Evolutionary conservation across 345 rosid genomes (phyloP).

Genomic region (Citrus sp.): DNA sequence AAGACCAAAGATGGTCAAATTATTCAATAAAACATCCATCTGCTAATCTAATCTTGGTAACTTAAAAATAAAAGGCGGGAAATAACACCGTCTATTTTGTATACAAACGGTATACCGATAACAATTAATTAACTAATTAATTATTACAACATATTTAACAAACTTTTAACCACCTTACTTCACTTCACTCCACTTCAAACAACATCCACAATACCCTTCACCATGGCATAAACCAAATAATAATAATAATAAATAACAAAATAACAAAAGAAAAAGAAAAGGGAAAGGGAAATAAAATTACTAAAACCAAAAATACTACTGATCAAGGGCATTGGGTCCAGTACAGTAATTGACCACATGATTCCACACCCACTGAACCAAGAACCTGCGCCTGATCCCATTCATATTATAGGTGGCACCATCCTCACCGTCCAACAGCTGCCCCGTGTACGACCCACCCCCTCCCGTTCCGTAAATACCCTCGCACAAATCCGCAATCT

Average conservation of each 20-base stretch:
- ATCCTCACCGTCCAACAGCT: slow-evolving; percentile 53
- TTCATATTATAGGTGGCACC: slow-evolving; percentile 90
- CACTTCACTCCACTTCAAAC: not conserved
- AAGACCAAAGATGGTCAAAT: too few relatives aligned
- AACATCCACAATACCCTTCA: slow-evolving; percentile 8
- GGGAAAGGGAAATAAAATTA: not conserved
- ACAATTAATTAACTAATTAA: slow-evolving; percentile 18
- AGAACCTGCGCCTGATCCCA: slow-evolving; percentile 76
- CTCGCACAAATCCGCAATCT: slow-evolving; percentile 94
- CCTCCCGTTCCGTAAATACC: slow-evolving; percentile 98
- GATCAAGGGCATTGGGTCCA: slow-evolving; percentile 93
- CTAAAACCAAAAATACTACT: slow-evolving; percentile 30
- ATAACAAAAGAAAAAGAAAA: not conserved
- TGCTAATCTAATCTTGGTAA: too few relatives aligned
- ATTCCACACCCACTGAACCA: slow-evolving; percentile 98
- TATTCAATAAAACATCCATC: too few relatives aligned
- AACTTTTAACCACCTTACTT: slow-evolving; percentile 26
- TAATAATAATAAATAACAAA: too few relatives aligned
- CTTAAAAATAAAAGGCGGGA: slow-evolving; percentile 7
- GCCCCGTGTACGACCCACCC: slow-evolving; percentile 96
- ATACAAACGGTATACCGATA: slow-evolving; percentile 23
- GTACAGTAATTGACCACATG: slow-evolving; percentile 73
- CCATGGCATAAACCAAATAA: not conserved
- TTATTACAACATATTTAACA: slow-evolving; percentile 23
- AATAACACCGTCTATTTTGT: not conserved